Percentiles rank a stretch among this genome's conserved stretches.
Evolutionary conservation across 2,329 filamentous ascomycete genomes (phyloP).

Genomic region (Rachicladosporium sp.): DNA sequence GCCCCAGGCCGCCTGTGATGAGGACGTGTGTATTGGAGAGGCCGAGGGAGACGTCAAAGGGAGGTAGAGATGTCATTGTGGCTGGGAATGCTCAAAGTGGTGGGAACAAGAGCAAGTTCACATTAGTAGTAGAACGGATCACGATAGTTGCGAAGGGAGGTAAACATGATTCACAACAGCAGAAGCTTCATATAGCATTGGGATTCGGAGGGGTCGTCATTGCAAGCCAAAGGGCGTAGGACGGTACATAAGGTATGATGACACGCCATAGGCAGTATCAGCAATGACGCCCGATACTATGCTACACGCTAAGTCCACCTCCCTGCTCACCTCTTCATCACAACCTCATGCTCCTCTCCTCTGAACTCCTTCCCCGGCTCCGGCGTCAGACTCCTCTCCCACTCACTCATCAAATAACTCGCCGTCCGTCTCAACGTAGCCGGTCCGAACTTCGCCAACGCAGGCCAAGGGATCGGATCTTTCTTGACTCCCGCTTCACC

Average conservation of each 20-base stretch:
- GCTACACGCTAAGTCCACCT: no score
- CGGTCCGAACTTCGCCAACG: constrained; percentile 59
- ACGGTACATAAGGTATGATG: no score
- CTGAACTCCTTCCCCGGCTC: constrained; percentile 6
- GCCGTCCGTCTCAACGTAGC: constrained; percentile 71
- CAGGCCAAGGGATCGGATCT: constrained; percentile 48
- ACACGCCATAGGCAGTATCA: no score
- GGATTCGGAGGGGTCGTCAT: no score
- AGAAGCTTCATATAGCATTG: no score
- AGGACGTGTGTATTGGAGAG: constrained; percentile 28
- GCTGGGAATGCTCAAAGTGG: background rate
- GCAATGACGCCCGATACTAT: no score
- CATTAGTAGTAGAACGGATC: no score
- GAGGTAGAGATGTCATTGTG: background rate
- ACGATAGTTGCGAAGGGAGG: no score
- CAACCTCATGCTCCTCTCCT: constrained; percentile 4
- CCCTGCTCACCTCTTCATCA: background rate
- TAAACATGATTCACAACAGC: no score
- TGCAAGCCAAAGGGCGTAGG: no score
- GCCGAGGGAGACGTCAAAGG: constrained; percentile 22
- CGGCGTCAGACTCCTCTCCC: constrained; percentile 61
- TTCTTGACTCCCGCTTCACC: constrained; percentile 15
- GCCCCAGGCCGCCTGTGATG: constrained; percentile 30
- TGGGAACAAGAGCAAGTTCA: background rate
- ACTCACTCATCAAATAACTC: constrained; percentile 78